phyloP scores from a whole-genome alignment of 768 basidiomycete genomes.

The Pulveroboletus sp. region DNA sequence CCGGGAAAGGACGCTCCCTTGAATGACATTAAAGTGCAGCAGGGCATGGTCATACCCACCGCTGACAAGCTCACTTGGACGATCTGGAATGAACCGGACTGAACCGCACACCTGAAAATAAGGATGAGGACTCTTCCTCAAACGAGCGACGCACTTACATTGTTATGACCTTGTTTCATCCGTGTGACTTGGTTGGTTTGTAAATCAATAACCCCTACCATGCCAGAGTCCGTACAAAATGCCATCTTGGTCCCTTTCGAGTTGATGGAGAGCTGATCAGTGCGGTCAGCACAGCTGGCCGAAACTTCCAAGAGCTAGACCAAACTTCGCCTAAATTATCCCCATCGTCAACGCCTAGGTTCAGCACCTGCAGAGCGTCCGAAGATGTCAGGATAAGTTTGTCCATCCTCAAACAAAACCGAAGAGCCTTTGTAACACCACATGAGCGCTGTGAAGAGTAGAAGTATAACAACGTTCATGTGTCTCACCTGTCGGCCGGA shows the following conservation, averaged over 20 bases:
- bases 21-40: constrained; percentile 61
- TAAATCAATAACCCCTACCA: constrained; percentile 62
- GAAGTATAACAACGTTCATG: background rate
- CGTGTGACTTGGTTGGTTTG: constrained; percentile 40
- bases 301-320: background rate
- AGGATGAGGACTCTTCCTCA: background rate
- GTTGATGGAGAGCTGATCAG: constrained; percentile 62
- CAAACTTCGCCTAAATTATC: constrained; percentile 68
- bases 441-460: background rate
- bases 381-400: constrained; percentile 51
- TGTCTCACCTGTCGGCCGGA: constrained; percentile 50
- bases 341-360: constrained; percentile 45
- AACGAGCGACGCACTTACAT: constrained; percentile 40
- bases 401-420: constrained; percentile 40
- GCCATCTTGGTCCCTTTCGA: constrained; percentile 49
- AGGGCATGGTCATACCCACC: constrained; percentile 71
- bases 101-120: constrained; percentile 59
- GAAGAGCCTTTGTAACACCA: constrained; percentile 24
- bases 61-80: constrained; percentile 68
- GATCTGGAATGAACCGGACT: constrained; percentile 65
- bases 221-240: constrained; percentile 66
- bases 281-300: constrained; percentile 24
- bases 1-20: constrained; percentile 53
- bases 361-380: constrained; percentile 45
- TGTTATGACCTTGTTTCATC: constrained; percentile 62